Evolutionary conservation across 1,284 basidiomycete species (phyloP).

Genomic region (Naganishia cerealis): DNA sequence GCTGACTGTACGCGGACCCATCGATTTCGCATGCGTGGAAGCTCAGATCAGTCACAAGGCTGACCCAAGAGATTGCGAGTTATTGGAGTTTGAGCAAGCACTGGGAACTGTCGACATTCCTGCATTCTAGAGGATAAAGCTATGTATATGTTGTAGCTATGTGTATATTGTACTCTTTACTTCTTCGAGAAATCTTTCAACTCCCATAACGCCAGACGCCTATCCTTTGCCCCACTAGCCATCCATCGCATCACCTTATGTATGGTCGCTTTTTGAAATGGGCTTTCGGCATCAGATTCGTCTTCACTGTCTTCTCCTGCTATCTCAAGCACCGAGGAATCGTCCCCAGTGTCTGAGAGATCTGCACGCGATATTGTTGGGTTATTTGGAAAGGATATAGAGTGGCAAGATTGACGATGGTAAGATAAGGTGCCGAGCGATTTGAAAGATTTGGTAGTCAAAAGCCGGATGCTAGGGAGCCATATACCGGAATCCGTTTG

Average conservation of each 20-base stretch:
- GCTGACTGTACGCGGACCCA: conserved; percentile 49
- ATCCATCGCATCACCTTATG: conserved; percentile 62
- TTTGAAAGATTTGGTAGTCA: conserved; percentile 72
- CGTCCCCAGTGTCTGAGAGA: conserved; percentile 55
- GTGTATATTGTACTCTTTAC: conserved; percentile 12
- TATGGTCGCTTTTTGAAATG: not conserved
- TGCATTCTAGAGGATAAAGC: conserved; percentile 17
- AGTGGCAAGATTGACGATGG: conserved; percentile 72
- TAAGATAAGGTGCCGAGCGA: conserved; percentile 73
- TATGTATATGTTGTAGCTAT: not conserved
- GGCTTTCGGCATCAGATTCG: not conserved
- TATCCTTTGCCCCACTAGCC: conserved; percentile 70
- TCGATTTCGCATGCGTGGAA: conserved; percentile 54
- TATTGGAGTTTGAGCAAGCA: conserved; percentile 43
- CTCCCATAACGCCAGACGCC: conserved; percentile 72
- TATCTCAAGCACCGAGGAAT: conserved; percentile 27
- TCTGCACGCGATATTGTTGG: conserved; percentile 2
- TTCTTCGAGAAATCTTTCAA: conserved; percentile 63
- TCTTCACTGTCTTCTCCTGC: conserved; percentile 11
- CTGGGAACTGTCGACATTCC: conserved; percentile 32
- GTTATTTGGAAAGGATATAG: conserved; percentile 64
- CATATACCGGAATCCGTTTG: conserved; percentile 1
- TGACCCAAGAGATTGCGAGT: conserved; percentile 51
- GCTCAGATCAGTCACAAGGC: conserved; percentile 50
- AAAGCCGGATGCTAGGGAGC: conserved; percentile 66